Base-by-base conservation (phyloP, 2,329 filamentous ascomycete species). In the Aschersonia sp. region DNA sequence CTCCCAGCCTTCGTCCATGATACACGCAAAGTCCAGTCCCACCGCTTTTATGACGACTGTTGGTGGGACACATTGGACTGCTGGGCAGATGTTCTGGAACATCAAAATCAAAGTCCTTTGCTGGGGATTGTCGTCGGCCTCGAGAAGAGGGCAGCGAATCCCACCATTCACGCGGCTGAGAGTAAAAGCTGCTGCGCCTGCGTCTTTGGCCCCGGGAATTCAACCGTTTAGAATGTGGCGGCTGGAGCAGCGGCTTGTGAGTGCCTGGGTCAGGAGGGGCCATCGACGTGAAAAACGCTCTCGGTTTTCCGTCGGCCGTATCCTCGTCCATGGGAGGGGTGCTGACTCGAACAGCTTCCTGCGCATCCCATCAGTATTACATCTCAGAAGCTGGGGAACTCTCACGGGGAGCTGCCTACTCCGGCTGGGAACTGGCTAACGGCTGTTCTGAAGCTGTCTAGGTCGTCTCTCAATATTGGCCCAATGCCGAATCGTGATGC, bases 31-130 rank as follows among this genome's bases (percentile, higher is more conserved):
- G 50, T 0, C 69, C 71, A 5, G 62, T 67, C 5, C 72, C 70
- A n/a, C 67, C 63, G 11, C 65, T 66, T 46, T 56, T 55, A 47
- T 72, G 67, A 41, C 62, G 67, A 42, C 58, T 57, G 55, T 75
- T 73, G 7, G 70, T 59, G 2, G 73, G 73, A 47, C 73, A 76
- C 60, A 74, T 65, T 12, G 71, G 71, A 53, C 72, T 75, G 49
- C 52, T 69, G 33, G 71, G 69, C 6, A 73, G 58, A 51, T 76
- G 73, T 51, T 75, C 70, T 2, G 71, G 70, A 9, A 75, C 51
- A 44, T 73, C 64, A 49, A 76, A 74, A 44, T 69, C 60, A 49
- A 76, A 76, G 5, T 50, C 46, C 29, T 47, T 48, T 7, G 47
- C 12, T 8, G 14, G n/a, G 8, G 2, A 39, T 11, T 33, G 47